Evolutionary conservation across 306 rosid species (phyloP).

Genomic region (Geum urbanum): DNA sequence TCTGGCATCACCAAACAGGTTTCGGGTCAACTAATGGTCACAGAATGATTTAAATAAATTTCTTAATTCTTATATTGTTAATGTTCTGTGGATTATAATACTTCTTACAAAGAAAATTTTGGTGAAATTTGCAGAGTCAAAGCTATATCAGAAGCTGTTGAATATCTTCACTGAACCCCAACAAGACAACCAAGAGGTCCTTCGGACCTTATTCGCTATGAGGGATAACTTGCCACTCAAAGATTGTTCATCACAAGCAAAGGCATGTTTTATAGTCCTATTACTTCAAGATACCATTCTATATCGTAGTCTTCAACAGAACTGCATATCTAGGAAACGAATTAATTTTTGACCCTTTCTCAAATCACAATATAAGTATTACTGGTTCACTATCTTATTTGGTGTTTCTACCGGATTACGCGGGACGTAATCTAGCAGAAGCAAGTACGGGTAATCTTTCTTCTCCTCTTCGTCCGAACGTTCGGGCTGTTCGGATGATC

Average conservation of each 20-base stretch:
- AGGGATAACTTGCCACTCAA: constrained; percentile 48
- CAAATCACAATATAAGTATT: not conserved
- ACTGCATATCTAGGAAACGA: not conserved
- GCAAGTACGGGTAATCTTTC: no score
- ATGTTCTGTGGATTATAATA: not conserved
- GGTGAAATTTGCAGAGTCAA: constrained; percentile 40
- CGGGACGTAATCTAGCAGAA: no score
- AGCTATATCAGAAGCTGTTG: constrained; percentile 38
- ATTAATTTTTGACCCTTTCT: constrained; percentile 5
- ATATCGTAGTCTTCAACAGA: not conserved
- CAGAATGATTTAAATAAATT: not conserved
- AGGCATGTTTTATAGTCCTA: constrained; percentile 25
- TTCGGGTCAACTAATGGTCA: not conserved
- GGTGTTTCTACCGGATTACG: no score
- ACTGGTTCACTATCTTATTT: constrained; percentile 14
- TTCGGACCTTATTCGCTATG: constrained; percentile 42
- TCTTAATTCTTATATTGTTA: not conserved
- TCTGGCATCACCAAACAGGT: constrained; percentile 32
- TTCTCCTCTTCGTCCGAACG: no score
- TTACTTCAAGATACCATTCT: not conserved
- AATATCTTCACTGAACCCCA: constrained; percentile 31
- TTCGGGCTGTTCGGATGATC: no score
- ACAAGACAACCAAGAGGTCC: constrained; percentile 49
- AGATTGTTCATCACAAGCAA: constrained; percentile 40
- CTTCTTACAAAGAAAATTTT: not conserved